Evolutionary conservation across 371 early-diverging fungal species (phyloP).

Genomic region (Fennellomyces sp.): DNA sequence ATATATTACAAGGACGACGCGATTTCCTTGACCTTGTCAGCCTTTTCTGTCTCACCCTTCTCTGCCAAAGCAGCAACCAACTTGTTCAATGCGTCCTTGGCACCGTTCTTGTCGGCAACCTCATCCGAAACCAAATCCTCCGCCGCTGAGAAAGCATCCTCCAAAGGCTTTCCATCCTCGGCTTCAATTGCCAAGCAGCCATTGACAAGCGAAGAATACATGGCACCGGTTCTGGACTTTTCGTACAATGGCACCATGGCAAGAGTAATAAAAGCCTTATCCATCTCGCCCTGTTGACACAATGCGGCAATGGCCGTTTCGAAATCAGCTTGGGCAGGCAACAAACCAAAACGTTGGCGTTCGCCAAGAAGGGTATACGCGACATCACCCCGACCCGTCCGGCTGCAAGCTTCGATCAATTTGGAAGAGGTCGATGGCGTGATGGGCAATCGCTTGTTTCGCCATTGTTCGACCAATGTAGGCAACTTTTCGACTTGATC

Average conservation of each 20-base stretch:
- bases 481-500: constrained; percentile 30
- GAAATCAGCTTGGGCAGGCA: constrained; percentile 18
- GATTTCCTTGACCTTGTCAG: constrained; percentile 11
- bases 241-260: constrained; percentile 18
- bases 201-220: constrained; percentile 16
- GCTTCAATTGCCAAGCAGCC: constrained; percentile 5
- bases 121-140: constrained; percentile 10
- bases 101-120: constrained; percentile 13
- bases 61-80: constrained; percentile 8
- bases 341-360: constrained; percentile 35
- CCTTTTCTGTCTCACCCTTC: constrained; percentile 16
- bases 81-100: constrained; percentile 12
- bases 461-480: constrained; percentile 40
- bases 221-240: constrained; percentile 8
- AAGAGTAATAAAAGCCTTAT: constrained; percentile 21
- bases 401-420: constrained; percentile 28
- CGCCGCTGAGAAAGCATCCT: constrained; percentile 14
- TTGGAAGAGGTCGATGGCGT: constrained; percentile 20
- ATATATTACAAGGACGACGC: constrained; percentile 15
- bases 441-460: constrained; percentile 34
- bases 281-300: constrained; percentile 1
- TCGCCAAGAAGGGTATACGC: constrained; percentile 40
- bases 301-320: constrained; percentile 10
- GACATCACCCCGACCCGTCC: constrained; percentile 31
- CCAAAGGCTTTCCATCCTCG: background rate